Conservation (phyloP, 2,329 filamentous ascomycete species). For the Pseudopyrenochaeta lycopersici region DNA sequence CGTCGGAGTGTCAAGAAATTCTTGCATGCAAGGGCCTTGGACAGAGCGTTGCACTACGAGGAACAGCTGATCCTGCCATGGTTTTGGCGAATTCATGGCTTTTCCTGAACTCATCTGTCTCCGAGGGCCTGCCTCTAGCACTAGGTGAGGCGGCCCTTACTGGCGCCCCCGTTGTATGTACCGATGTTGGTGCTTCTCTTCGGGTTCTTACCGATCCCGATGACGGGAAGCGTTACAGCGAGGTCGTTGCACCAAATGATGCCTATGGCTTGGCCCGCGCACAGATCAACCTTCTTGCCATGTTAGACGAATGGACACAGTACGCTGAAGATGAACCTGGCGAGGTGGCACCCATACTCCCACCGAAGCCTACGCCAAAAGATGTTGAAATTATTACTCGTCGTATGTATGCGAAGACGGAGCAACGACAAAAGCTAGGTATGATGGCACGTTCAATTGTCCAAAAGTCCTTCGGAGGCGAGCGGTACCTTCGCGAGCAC, state of each 20-base stretch:
- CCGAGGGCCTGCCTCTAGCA: conserved; percentile 65
- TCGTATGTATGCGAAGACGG: conserved; percentile 68
- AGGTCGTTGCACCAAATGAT: conserved; percentile 72
- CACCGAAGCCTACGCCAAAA: conserved; percentile 58
- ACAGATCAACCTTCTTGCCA: conserved; percentile 68
- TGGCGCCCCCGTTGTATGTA: conserved; percentile 65
- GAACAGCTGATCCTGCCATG: conserved; percentile 63
- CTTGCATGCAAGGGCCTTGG: conserved; percentile 65
- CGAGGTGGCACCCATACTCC: conserved; percentile 52
- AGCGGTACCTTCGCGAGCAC: conserved; percentile 68
- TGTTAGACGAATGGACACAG: conserved; percentile 68
- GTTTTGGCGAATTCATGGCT: conserved; percentile 55
- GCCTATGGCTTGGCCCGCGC: conserved; percentile 67
- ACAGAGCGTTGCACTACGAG: conserved; percentile 61
- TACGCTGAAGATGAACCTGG: conserved; percentile 63
- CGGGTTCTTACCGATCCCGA: conserved; percentile 65
- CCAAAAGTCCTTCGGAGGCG: conserved; percentile 66
- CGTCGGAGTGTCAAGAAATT: conserved; percentile 66
- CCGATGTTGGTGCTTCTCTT: conserved; percentile 65
- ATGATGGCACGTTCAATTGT: conserved; percentile 68
- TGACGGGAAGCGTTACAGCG: conserved; percentile 61
- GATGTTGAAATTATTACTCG: conserved; percentile 64
- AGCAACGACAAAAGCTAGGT: conserved; percentile 65
- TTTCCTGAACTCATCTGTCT: conserved; percentile 65
- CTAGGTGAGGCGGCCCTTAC: conserved; percentile 67